A percentile compares a stretch with the other conserved stretches of the same genome.
Evolutionary conservation across 768 basidiomycete species (phyloP).

Genomic region (Crucibulum laeve): DNA sequence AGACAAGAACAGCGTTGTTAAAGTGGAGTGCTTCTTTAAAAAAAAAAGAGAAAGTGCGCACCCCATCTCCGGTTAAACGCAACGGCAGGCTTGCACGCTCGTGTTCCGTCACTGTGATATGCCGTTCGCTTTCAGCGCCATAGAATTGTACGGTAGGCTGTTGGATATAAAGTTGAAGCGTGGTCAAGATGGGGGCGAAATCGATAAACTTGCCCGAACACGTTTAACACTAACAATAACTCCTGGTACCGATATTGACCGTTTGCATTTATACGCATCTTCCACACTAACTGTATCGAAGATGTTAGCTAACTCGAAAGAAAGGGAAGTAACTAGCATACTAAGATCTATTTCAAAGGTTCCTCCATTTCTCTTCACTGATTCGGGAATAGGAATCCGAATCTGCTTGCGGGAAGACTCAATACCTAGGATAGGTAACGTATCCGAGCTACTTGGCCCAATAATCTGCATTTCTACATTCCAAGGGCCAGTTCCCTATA

Average conservation of each 20-base stretch:
- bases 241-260: slow-evolving; percentile 69
- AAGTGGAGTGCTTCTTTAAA: not conserved
- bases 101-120: slow-evolving; percentile 67
- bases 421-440: slow-evolving; percentile 51
- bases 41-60: slow-evolving; percentile 30
- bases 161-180: not conserved
- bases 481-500: slow-evolving; percentile 88
- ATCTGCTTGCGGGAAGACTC: slow-evolving; percentile 50
- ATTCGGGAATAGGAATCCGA: slow-evolving; percentile 63
- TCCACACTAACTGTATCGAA: slow-evolving; percentile 67
- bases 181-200: not conserved
- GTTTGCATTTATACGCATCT: slow-evolving; percentile 85
- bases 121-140: slow-evolving; percentile 52
- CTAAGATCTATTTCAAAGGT: slow-evolving; percentile 76
- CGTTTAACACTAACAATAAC: slow-evolving; percentile 81
- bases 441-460: slow-evolving; percentile 64
- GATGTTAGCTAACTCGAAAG: slow-evolving; percentile 9
- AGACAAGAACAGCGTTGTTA: slow-evolving; percentile 2
- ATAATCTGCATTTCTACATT: slow-evolving; percentile 79
- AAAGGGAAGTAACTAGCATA: slow-evolving; percentile 23
- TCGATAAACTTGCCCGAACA: slow-evolving; percentile 51
- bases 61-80: slow-evolving; percentile 87
- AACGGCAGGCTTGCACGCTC: slow-evolving; percentile 72
- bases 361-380: slow-evolving; percentile 65
- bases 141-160: slow-evolving; percentile 90